Conservation (phyloP, 1,139 yeast species). For the Diutina siamensis region DNA sequence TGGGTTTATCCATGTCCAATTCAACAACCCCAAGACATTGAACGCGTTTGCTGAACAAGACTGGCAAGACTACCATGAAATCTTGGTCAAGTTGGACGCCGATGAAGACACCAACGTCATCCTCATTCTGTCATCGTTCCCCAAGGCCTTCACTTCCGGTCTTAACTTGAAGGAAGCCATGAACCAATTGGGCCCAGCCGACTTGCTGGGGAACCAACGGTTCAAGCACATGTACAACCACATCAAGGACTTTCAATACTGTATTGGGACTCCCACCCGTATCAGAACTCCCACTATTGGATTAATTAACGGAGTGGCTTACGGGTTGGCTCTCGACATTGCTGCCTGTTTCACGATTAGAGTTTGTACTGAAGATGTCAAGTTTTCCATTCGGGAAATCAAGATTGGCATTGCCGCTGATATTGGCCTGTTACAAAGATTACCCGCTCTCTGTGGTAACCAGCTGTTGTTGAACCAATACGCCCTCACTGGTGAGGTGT, state of each 20-base stretch:
- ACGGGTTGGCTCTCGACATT: slow-evolving; percentile 64
- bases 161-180: slow-evolving; percentile 41
- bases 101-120: slow-evolving; percentile 40
- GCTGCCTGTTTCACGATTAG: slow-evolving; percentile 49
- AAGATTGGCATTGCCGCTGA: slow-evolving; percentile 72
- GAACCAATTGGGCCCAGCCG: slow-evolving; percentile 9
- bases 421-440: slow-evolving; percentile 65
- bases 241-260: slow-evolving; percentile 46
- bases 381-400: slow-evolving; percentile 57
- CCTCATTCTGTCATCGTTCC: slow-evolving; percentile 43
- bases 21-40: slow-evolving; percentile 50
- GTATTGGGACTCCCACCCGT: slow-evolving; percentile 37
- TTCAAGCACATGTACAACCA: slow-evolving; percentile 24
- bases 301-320: slow-evolving; percentile 33
- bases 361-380: slow-evolving; percentile 40
- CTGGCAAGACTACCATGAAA: slow-evolving; percentile 45
- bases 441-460: slow-evolving; percentile 46
- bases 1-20: slow-evolving; percentile 47
- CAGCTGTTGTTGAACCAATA: slow-evolving; percentile 49
- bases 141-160: slow-evolving; percentile 55
- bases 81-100: slow-evolving; percentile 36
- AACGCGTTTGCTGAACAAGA: slow-evolving; percentile 46
- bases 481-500: slow-evolving; percentile 52
- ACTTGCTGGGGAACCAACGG: slow-evolving; percentile 13
- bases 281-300: slow-evolving; percentile 39